Evolutionary conservation across 352 stramenopile genomes (phyloP).

Genomic region (Peronospora farinosa): DNA sequence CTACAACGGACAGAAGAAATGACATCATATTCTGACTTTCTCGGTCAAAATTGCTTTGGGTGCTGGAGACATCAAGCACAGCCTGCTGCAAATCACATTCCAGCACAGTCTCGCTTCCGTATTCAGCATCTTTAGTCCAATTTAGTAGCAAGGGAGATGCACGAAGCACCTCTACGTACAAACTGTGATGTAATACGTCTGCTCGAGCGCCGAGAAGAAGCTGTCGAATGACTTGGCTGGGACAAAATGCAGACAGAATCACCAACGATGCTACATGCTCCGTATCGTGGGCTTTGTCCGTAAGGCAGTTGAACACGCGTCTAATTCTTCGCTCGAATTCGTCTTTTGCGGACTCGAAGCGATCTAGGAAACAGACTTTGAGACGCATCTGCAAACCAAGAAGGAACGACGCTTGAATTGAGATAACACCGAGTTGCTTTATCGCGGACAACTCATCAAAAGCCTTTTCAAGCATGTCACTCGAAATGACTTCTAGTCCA

Average conservation of each 20-base stretch:
- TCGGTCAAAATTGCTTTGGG: constrained; percentile 20
- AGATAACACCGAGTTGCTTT: constrained; percentile 11
- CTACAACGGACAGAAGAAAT: constrained; percentile 26
- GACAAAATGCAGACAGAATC: constrained; percentile 26
- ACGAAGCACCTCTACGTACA: constrained; percentile 23
- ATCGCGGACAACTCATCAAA: constrained; percentile 23
- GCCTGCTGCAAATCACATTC: constrained; percentile 22
- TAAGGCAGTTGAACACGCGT: constrained; percentile 34
- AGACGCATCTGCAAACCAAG: constrained; percentile 25
- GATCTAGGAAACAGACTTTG: constrained; percentile 8
- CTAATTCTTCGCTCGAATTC: constrained; percentile 20
- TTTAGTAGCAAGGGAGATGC: constrained; percentile 28
- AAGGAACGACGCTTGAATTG: constrained; percentile 30
- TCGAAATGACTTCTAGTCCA: constrained; percentile 1
- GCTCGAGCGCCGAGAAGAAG: constrained; percentile 19
- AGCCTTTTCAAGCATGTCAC: constrained; percentile 15
- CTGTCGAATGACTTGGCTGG: constrained; percentile 24
- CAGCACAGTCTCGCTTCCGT: constrained; percentile 3
- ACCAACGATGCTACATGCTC: constrained; percentile 16
- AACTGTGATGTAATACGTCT: constrained; percentile 17
- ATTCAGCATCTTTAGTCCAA: constrained; percentile 16
- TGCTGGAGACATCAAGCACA: constrained; percentile 19
- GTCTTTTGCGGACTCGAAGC: constrained; percentile 1
- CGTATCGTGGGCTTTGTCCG: constrained; percentile 11
- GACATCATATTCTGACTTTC: constrained; percentile 23